Evolutionary conservation across 345 rosid species (phyloP).

Genomic region (Eucalyptus polyanthemos): DNA sequence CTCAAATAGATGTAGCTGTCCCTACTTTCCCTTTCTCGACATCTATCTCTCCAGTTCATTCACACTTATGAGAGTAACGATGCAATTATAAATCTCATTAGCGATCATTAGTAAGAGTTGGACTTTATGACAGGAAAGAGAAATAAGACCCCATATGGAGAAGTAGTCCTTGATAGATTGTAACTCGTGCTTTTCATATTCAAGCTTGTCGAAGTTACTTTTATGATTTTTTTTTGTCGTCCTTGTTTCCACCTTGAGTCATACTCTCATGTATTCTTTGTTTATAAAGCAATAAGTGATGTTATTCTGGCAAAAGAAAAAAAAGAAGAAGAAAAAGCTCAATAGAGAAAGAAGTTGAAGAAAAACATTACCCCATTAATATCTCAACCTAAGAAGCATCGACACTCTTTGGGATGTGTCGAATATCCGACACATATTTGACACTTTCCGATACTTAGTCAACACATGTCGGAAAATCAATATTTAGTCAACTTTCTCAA

Average conservation of each 20-base stretch:
- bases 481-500: too few species aligned
- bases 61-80: background rate
- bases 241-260: background rate
- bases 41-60: background rate
- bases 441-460: too few species aligned
- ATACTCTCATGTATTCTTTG: background rate
- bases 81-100: background rate
- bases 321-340: background rate
- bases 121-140: too few species aligned
- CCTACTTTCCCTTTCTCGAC: background rate
- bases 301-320: background rate
- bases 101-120: too few species aligned
- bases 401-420: fast-evolving
- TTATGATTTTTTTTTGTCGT: too few species aligned
- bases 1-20: background rate
- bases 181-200: too few species aligned
- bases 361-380: background rate
- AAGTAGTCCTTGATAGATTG: too few species aligned
- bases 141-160: background rate
- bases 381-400: too few species aligned
- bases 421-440: too few species aligned
- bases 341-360: background rate
- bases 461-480: too few species aligned
- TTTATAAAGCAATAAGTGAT: background rate
- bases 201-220: too few species aligned